phyloP scores from a whole-genome alignment of 2,329 filamentous ascomycete species.

The Monilinia polystroma region DNA sequence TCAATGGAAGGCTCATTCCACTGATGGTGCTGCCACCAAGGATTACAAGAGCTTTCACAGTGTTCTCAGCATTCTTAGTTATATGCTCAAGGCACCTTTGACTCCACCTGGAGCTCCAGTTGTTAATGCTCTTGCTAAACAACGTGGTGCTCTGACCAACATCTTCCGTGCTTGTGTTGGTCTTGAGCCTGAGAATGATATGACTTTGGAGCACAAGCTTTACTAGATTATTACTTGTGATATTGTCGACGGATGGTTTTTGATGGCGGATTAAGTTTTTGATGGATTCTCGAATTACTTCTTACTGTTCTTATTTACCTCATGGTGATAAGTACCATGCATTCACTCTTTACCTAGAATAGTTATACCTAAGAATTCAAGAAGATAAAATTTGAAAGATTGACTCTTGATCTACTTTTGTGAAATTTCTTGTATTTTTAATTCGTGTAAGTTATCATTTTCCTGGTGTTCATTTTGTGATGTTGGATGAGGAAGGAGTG shows the following conservation, averaged over 20 bases:
- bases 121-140: constrained; percentile 92
- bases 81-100: constrained; percentile 96
- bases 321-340: constrained; percentile 38
- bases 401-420: neutral
- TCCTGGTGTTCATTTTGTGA: neutral
- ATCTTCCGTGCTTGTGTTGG: constrained; percentile 98
- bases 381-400: constrained; percentile 11
- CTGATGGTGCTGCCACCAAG: constrained; percentile 51
- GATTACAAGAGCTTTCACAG: constrained; percentile 95
- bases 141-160: constrained; percentile 91
- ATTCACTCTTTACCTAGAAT: constrained; percentile 38
- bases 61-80: constrained; percentile 94
- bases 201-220: constrained; percentile 98
- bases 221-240: constrained; percentile 54
- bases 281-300: constrained; percentile 12
- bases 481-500: neutral
- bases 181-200: constrained; percentile 95
- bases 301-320: constrained; percentile 29
- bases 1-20: constrained; percentile 72
- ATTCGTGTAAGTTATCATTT: neutral
- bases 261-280: constrained; percentile 11
- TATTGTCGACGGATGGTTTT: neutral
- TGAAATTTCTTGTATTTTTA: too few relatives aligned
- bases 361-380: constrained; percentile 11
- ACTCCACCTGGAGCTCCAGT: constrained; percentile 94